A percentile compares a stretch with the other conserved stretches of the same genome.
These are phyloP conservation scores for Lyophyllum shimeji DNA, from an alignment of 768 basidiomycete genomes.

Conservation along the genomic window DNA sequence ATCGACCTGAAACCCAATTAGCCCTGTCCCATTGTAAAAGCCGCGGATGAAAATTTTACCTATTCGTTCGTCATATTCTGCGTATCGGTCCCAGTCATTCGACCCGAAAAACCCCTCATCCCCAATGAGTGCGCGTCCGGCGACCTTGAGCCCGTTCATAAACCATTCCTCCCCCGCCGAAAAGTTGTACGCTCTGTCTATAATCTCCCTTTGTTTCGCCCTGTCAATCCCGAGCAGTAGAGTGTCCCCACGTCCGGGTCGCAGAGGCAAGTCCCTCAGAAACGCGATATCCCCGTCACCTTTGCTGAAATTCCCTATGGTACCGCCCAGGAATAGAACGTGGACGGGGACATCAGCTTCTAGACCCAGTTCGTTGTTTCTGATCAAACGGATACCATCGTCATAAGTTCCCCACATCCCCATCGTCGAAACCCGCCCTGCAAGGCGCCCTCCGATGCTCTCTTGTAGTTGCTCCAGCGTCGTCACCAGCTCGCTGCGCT, in stretches of 20 bases:
- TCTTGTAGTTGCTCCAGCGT: not conserved
- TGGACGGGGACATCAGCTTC: not conserved
- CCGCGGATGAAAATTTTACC: not conserved
- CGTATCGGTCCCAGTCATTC: conserved; percentile 4
- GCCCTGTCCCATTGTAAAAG: not conserved
- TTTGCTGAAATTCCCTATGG: conserved; percentile 2
- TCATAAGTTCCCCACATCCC: conserved; percentile 8
- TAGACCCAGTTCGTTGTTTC: not conserved
- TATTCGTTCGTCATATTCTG: not conserved
- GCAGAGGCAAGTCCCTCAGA: not conserved
- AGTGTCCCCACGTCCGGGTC: not conserved
- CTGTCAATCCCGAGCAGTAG: conserved; percentile 3
- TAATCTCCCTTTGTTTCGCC: conserved; percentile 2
- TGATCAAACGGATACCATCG: conserved; percentile 1
- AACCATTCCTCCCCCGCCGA: conserved; percentile 5
- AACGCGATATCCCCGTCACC: conserved; percentile 1
- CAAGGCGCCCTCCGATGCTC: not conserved
- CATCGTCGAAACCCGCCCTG: conserved; percentile 4
- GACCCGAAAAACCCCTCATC: not conserved
- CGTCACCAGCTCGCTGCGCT: conserved; percentile 1
- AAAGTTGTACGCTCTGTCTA: conserved; percentile 6
- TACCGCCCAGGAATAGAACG: conserved; percentile 1
- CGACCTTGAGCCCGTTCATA: conserved; percentile 8
- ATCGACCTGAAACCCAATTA: not conserved
- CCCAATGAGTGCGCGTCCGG: conserved; percentile 1